Base-by-base conservation (phyloP, 352 stramenopile genomes). In the Phytophthora sp. region DNA sequence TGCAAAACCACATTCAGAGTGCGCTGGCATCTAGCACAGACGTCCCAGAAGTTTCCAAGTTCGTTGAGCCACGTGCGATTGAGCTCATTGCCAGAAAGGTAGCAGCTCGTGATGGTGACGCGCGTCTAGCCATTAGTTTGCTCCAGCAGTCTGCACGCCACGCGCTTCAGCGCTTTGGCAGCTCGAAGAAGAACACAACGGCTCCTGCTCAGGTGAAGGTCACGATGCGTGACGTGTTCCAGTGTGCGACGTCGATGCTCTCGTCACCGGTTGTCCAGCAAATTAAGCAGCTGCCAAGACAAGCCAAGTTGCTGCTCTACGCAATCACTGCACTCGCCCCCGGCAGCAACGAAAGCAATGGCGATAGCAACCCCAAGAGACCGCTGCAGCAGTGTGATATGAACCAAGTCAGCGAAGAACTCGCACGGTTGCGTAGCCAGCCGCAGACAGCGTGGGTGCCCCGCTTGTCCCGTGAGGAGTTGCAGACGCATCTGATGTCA, bases 1-100 rank as follows among this genome's bases (percentile, higher is more conserved):
- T 92, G 49, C 53, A 68, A 7, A 67, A 58, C 16, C 77, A 87
- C 53, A 67, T 88, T 2, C 39, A 69, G 20, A 69, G 33, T 11
- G 70, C 60, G 8, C 2, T 57, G 8, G 7, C 56, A 1, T 47
- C 41, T 36, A 57, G 18, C 15, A 36, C 29, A 1, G 39, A 51
- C 1, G 16, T 26, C 18, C n/a, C 30, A 30, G 53, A 41, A 50
- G 52, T 50, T 38, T 21, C 5, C 13, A 62, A 46, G 0, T 56
- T 76, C 6, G 67, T 92, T 13, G 84, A 92, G 16, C 45, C 63
- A 0, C 76, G 74, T 2, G 79, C 81, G 9, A 51, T 92, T 27
- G 84, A 92, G 55, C 69, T 90, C 3, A 84, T 92, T 49, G 84
- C 84, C 0, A 73, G 84, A 31, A 90, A 90, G 46, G 71, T 92